Base-by-base conservation (phyloP, 805 yeast species). In the Sugiyamaella chiloensis region DNA sequence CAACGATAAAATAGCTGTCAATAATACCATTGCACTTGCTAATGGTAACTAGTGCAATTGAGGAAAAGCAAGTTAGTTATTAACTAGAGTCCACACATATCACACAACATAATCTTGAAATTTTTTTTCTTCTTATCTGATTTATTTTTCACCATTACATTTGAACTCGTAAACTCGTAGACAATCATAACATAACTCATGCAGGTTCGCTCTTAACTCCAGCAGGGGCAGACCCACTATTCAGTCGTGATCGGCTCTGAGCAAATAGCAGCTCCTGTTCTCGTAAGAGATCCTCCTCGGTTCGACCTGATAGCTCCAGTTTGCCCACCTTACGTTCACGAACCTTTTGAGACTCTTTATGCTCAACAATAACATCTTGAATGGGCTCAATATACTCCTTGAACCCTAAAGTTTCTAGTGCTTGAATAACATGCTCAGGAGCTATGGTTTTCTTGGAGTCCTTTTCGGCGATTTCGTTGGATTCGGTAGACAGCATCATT, bases 371-470 rank as follows among this genome's bases (percentile, higher is more conserved):
- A 19, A 87, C 87, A 53, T 83, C 82, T 59, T 86, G 83, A 39
- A 93, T 78, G 23, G 87, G 83, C 29, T 85, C 90, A 44, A 93
- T 74, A 64, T 91, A 93, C 50, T 87, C 89, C 24, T 75, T 76
- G 65, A 88, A 93, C 23, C 96, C 99, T 47, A 93, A 73, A 59
- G 86, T 96, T 52, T 79, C 82, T 39, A 93, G 70, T 0, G 98
- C 97, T 60, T 83, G 85, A 53, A 91, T 76, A 31, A 93, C 97
- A 63, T 93, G 99, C 64, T 93, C 99, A 1, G 96, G 85, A 0
- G 96, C 95, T 37, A 93, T 93, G 2, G 99, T 93, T 67, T 93
- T 93, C 66, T 93, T 93, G 46, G 95, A 81, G 63, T 93, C 99
- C 59, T 85, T 85, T 59, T 93, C 98, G 1, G 98, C 98, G 55